These are phyloP conservation scores for Hyphopichia burtonii DNA, from an alignment of 1,139 yeast genomes.

Conservation along the genomic window DNA sequence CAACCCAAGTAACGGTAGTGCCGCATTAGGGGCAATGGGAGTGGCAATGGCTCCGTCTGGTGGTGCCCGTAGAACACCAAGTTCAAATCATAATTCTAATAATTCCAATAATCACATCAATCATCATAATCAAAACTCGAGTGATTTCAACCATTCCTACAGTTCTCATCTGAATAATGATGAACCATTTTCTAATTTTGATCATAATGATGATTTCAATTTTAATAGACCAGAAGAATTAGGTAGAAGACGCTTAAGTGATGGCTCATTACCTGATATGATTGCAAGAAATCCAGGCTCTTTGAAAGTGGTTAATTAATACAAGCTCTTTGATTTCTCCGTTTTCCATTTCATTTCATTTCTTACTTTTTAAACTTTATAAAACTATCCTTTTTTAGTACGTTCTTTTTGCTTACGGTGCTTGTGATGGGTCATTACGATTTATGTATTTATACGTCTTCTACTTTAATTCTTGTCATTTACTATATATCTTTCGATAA, in stretches of 20 bases:
- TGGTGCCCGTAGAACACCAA: background rate
- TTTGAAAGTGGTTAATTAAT: constrained; percentile 46
- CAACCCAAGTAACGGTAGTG: constrained; percentile 7
- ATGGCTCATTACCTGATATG: constrained; percentile 72
- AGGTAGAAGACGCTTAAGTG: constrained; percentile 58
- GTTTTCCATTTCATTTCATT: no score
- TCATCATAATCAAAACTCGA: constrained; percentile 6
- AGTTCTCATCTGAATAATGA: constrained; percentile 23
- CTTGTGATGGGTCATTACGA: background rate
- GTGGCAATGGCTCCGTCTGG: constrained; percentile 7
- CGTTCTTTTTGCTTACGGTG: background rate
- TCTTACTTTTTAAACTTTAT: no score
- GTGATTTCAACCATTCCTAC: constrained; percentile 13
- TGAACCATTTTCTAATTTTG: constrained; percentile 10
- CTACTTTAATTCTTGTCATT: background rate
- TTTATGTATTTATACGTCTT: background rate
- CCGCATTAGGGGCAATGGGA: constrained; percentile 12
- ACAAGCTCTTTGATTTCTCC: no score
- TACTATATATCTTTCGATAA: background rate
- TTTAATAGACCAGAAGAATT: constrained; percentile 25
- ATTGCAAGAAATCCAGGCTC: constrained; percentile 46
- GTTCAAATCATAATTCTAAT: constrained; percentile 3
- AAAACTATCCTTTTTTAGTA: no score
- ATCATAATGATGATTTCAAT: constrained; percentile 4
- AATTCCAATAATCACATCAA: constrained; percentile 4